phyloP scores from a whole-genome alignment of 2,329 filamentous ascomycete species.

The Calonectria hawksworthii region DNA sequence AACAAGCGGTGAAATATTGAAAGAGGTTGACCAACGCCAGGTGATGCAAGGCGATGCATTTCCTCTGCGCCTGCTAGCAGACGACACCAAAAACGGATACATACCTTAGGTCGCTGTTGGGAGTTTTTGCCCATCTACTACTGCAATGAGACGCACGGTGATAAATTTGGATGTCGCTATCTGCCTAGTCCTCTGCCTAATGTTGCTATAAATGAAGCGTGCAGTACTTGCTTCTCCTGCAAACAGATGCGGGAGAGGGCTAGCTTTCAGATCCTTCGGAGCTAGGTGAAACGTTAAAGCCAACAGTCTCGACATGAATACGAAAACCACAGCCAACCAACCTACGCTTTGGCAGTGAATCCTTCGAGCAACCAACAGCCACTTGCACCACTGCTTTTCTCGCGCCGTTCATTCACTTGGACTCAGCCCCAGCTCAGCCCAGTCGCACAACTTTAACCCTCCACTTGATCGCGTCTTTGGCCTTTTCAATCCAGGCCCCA shows the following conservation, averaged over 20 bases:
- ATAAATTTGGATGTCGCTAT: not conserved
- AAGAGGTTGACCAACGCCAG: not conserved
- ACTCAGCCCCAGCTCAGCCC: slow-evolving; percentile 3
- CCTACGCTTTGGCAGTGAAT: not conserved
- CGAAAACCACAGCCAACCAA: not conserved
- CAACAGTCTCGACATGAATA: not conserved
- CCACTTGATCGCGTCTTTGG: not conserved
- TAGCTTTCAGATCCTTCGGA: not conserved
- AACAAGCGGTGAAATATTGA: not conserved
- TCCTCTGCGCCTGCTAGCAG: not conserved
- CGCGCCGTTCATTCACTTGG: not conserved
- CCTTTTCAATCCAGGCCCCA: not conserved
- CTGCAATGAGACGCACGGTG: not conserved
- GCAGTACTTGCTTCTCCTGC: not conserved
- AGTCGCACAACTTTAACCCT: not conserved
- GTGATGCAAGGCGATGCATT: not conserved
- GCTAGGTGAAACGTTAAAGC: not conserved
- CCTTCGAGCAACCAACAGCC: not conserved
- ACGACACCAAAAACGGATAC: not conserved
- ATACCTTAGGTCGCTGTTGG: not conserved
- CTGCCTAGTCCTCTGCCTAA: not conserved
- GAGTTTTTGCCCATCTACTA: not conserved
- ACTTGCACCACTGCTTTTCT: not conserved
- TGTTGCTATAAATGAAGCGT: not conserved
- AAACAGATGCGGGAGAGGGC: not conserved